These are phyloP conservation scores for Schoenoplectus tabernaemontani DNA, from an alignment of 202 grass and related monocot genomes.

Conservation along the genomic window DNA sequence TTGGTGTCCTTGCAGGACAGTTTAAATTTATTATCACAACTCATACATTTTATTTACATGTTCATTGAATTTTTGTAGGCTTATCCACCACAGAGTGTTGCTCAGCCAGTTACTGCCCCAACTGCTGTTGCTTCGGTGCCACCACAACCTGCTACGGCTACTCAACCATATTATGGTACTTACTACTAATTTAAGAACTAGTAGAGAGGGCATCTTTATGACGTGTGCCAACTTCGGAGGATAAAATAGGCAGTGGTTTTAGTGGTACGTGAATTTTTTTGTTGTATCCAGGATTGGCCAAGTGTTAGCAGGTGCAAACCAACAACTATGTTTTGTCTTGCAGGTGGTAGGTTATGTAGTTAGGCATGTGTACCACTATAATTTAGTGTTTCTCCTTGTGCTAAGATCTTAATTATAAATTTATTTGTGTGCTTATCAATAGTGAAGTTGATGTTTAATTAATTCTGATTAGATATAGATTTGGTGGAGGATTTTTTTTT, in stretches of 20 bases:
- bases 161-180: conserved; percentile 48
- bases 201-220: not conserved
- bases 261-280: not conserved
- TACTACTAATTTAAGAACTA: conserved; percentile 38
- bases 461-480: not conserved
- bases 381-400: not conserved
- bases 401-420: not conserved
- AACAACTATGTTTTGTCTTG: not conserved
- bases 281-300: not conserved
- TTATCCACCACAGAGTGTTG: conserved; percentile 50
- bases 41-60: not conserved
- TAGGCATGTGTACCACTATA: not conserved
- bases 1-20: not conserved
- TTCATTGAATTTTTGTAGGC: conserved; percentile 20
- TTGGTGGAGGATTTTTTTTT: not conserved
- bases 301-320: not conserved
- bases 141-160: conserved; percentile 45
- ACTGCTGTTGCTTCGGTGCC: conserved; percentile 34
- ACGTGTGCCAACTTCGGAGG: not conserved
- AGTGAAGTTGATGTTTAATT: not conserved
- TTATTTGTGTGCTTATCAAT: not conserved
- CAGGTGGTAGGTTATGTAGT: not conserved
- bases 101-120: conserved; percentile 35
- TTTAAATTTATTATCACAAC: not conserved
- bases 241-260: not conserved